Base-by-base conservation (phyloP, 2,329 filamentous ascomycete species). In the Myriosclerotinia curreyana region DNA sequence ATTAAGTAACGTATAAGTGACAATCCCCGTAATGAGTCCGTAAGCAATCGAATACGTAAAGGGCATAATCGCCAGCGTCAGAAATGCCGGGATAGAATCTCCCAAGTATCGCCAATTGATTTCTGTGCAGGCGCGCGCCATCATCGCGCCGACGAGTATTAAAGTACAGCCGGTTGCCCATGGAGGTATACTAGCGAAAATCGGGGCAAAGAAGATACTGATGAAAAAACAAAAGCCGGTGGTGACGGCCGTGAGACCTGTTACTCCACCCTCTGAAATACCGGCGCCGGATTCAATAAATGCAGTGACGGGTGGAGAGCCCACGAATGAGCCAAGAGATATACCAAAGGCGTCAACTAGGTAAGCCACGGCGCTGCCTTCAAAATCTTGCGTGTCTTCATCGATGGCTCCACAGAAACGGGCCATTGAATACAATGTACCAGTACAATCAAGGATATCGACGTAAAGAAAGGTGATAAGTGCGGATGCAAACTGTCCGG, bases 111-210 rank as follows among this genome's bases (percentile, higher is more conserved):
- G 81, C 92, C 92, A 96, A 81, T 96, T 96, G 80, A 96, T 93
- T 68, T 95, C 89, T 20, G 84, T 85, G 15, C 90, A 89, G 1
- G 90, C 83, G 66, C 86, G 83, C 64, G 88, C 86, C 92, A 96
- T 96, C 82, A 96, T 88, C 25, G 87, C 87, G n/a, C 92, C 92
- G 62, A 96, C 91, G 48, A 96, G 86, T 70, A 96, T 83, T 34
- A 96, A 82, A n/a, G 92, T 92, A 74, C 89, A 92, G 55, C 92
- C 92, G 0, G 92, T 96, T 3, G 92, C 92, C 90, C 91, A 96
- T 0, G 91, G 88, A 5, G 92, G 92, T 65, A 96, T 95, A 0
- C 90, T 93, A 12, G 92, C 91, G 73, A 96, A 96, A 64, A 96
- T 94, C 0, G 92, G 92, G 0, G 92, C 91, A 74, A 96, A 96